Percentiles rank a stretch among this genome's conserved stretches.
Conservation (phyloP, 768 basidiomycete species). For the Neoboletus brunneissimus region DNA sequence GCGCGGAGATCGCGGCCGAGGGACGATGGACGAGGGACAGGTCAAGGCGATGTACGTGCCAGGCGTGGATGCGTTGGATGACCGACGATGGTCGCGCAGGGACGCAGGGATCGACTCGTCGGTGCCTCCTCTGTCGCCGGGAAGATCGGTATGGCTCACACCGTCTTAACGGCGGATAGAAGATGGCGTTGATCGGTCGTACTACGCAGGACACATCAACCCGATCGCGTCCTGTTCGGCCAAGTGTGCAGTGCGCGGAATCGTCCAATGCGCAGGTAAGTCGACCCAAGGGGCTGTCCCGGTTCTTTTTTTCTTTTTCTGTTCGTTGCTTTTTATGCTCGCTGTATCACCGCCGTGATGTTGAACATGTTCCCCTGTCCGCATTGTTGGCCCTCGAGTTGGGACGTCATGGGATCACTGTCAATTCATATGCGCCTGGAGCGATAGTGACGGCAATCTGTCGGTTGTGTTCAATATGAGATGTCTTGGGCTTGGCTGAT, state of each 20-base stretch:
- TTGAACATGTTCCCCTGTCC: neutral
- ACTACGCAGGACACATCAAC: neutral
- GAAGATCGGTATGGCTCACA: neutral
- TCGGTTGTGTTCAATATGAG: conserved; percentile 6
- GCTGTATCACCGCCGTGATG: conserved; percentile 1
- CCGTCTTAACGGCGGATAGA: neutral
- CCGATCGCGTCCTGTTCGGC: conserved; percentile 14
- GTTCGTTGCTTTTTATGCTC: neutral
- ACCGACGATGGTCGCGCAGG: conserved; percentile 20
- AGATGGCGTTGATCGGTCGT: neutral
- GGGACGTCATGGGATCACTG: conserved; percentile 24
- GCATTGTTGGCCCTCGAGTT: conserved; percentile 25
- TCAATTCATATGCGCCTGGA: conserved; percentile 31
- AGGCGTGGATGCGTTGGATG: neutral
- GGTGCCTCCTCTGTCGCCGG: conserved; percentile 4
- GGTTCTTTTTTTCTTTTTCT: neutral
- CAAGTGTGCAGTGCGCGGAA: conserved; percentile 10
- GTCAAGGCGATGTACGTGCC: conserved; percentile 13
- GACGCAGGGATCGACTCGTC: conserved; percentile 2
- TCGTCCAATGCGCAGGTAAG: conserved; percentile 17
- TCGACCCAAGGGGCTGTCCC: neutral
- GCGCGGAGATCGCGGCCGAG: neutral
- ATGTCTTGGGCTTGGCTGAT: neutral
- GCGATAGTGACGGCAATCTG: conserved; percentile 26
- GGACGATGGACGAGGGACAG: neutral